These are phyloP conservation scores for Ceriops decandra DNA, from an alignment of 345 rosid species.

Conservation along the genomic window DNA sequence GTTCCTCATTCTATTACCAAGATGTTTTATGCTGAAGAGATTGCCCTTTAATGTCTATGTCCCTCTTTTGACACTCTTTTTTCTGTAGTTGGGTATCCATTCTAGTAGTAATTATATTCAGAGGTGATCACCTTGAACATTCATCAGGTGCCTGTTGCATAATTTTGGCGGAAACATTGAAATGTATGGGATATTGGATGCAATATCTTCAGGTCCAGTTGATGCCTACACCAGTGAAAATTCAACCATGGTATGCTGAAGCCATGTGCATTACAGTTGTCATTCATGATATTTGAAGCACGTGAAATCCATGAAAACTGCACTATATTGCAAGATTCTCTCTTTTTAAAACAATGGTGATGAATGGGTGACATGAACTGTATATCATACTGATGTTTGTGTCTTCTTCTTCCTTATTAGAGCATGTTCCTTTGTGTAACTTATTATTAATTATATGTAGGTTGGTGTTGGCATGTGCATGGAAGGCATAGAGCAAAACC, in stretches of 20 bases:
- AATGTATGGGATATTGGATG: conserved; percentile 78
- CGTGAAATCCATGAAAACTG: neutral
- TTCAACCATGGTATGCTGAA: conserved; percentile 75
- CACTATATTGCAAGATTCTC: neutral
- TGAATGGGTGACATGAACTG: neutral
- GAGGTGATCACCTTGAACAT: conserved; percentile 6
- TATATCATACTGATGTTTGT: neutral
- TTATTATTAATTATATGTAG: conserved; percentile 30
- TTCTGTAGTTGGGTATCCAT: neutral
- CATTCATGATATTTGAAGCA: neutral
- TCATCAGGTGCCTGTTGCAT: conserved; percentile 84
- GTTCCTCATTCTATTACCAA: conserved; percentile 1
- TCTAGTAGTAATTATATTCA: neutral
- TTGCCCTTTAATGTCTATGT: conserved; percentile 1
- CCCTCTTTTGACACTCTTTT: neutral
- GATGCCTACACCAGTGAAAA: conserved; percentile 70
- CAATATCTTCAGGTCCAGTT: conserved; percentile 78
- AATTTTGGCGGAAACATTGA: conserved; percentile 96
- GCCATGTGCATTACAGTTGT: neutral
- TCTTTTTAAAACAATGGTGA: neutral
- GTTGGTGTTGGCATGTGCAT: conserved; percentile 97
- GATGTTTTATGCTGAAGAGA: neutral
- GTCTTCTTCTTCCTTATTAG: neutral
- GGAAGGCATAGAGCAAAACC: conserved; percentile 98
- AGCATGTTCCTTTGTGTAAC: conserved; percentile 6